These are phyloP conservation scores for Pleoardoris graminearum DNA, from an alignment of 2,329 filamentous ascomycete genomes.

Conservation along the genomic window DNA sequence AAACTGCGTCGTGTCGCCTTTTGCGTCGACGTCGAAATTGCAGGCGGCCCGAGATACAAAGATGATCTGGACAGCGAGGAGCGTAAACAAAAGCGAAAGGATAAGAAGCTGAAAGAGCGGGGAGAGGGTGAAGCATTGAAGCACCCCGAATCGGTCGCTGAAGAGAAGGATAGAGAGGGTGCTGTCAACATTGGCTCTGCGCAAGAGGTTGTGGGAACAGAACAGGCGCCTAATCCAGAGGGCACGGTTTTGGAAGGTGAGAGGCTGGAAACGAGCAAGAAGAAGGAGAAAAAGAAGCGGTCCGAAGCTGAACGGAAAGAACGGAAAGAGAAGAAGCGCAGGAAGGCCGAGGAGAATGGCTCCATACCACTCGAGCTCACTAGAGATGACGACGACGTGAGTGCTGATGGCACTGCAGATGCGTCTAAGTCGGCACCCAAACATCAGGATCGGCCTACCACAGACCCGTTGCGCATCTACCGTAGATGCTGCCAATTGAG, in stretches of 20 bases:
- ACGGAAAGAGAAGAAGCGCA: conserved; percentile 84
- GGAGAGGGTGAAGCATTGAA: conserved; percentile 77
- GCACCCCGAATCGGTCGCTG: conserved; percentile 58
- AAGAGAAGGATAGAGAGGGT: conserved; percentile 60
- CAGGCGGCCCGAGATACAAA: conserved; percentile 76
- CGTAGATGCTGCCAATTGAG: conserved; percentile 90
- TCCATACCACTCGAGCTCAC: conserved; percentile 81
- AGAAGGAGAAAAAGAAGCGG: conserved; percentile 95
- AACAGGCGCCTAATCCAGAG: conserved; percentile 48
- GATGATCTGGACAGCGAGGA: conserved; percentile 59
- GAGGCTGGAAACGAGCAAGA: conserved; percentile 59
- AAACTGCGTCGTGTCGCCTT: conserved; percentile 90
- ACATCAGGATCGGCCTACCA: conserved; percentile 74
- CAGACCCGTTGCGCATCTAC: conserved; percentile 90
- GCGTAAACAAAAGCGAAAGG: conserved; percentile 56
- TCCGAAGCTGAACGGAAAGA: conserved; percentile 92
- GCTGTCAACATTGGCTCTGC: conserved; percentile 32
- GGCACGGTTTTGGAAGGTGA: conserved; percentile 39
- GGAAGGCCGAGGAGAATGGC: conserved; percentile 84
- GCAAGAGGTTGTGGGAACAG: conserved; percentile 47
- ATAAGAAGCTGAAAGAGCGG: conserved; percentile 65
- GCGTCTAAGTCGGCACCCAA: conserved; percentile 42
- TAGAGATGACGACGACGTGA: conserved; percentile 60
- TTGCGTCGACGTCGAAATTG: conserved; percentile 96
- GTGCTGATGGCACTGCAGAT: conserved; percentile 22